phyloP scores from a whole-genome alignment of 2,329 filamentous ascomycete species.

The Cytospora mali region DNA sequence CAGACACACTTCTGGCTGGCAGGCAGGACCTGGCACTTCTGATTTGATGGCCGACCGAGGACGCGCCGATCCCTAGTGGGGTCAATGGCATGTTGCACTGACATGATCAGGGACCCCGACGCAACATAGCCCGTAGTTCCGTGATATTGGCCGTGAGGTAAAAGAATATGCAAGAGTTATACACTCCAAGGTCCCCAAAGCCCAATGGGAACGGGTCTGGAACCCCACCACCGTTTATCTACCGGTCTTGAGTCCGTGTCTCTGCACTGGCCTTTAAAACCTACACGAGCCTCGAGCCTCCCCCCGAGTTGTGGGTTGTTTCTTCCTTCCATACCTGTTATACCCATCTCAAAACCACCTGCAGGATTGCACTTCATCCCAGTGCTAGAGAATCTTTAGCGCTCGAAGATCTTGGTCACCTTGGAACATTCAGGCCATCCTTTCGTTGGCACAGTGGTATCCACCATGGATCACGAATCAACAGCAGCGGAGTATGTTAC shows the following conservation, averaged over 20 bases:
- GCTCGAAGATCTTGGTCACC: neutral
- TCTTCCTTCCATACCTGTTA: neutral
- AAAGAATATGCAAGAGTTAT: slow-evolving; percentile 16
- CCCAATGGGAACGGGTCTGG: no score
- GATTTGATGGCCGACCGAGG: neutral
- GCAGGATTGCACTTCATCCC: neutral
- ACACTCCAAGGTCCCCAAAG: no score
- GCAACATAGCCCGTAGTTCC: slow-evolving; percentile 1
- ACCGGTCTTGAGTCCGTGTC: neutral
- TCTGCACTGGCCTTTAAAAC: neutral
- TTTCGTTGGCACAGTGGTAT: neutral
- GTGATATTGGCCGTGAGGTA: slow-evolving; percentile 11
- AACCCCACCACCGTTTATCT: neutral
- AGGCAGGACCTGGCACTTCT: no score
- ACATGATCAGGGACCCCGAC: neutral
- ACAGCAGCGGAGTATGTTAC: slow-evolving; percentile 23
- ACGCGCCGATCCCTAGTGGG: neutral
- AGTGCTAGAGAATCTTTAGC: neutral
- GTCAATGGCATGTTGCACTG: neutral
- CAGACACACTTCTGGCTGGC: no score
- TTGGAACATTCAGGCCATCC: neutral
- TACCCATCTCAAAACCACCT: neutral
- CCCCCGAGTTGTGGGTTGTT: neutral
- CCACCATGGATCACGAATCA: slow-evolving; percentile 25
- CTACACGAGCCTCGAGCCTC: neutral